Percentiles rank a stretch among this genome's conserved stretches.
Evolutionary conservation across 768 basidiomycete species (phyloP).

Genomic region (Termitomyces sp.): DNA sequence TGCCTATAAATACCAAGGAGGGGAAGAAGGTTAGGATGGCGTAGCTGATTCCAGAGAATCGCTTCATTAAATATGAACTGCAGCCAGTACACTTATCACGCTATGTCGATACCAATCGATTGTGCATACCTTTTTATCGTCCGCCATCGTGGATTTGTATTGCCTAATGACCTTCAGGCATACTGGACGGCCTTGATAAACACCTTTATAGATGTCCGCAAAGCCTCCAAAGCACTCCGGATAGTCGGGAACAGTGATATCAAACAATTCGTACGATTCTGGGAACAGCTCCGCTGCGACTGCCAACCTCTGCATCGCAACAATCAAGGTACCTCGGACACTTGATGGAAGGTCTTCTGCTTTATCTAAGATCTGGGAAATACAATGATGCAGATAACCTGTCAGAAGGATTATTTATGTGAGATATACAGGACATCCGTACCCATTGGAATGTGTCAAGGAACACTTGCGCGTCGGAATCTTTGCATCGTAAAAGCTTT

Average conservation of each 20-base stretch:
- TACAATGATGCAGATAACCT: not conserved
- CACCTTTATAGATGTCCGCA: not conserved
- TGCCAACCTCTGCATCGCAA: not conserved
- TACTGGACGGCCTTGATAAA: not conserved
- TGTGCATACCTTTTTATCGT: not conserved
- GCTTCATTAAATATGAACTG: not conserved
- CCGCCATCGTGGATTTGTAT: not conserved
- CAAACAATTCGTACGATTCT: not conserved
- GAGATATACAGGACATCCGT: too few species aligned
- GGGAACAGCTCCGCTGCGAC: not conserved
- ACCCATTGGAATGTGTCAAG: not conserved
- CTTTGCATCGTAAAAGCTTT: not conserved
- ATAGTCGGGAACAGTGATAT: not conserved
- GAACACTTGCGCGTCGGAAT: not conserved
- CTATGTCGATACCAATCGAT: not conserved
- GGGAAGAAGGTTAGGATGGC: slow-evolving; percentile 1
- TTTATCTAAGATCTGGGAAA: not conserved
- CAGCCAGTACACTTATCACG: not conserved
- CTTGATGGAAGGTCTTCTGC: not conserved
- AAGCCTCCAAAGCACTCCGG: not conserved
- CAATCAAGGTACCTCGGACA: not conserved
- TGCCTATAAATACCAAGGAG: not conserved
- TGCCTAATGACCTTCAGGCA: not conserved
- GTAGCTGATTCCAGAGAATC: not conserved
- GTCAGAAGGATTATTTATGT: not conserved